These are phyloP conservation scores for Mucor indicus DNA, from an alignment of 371 early-diverging fungal genomes.

Conservation along the genomic window DNA sequence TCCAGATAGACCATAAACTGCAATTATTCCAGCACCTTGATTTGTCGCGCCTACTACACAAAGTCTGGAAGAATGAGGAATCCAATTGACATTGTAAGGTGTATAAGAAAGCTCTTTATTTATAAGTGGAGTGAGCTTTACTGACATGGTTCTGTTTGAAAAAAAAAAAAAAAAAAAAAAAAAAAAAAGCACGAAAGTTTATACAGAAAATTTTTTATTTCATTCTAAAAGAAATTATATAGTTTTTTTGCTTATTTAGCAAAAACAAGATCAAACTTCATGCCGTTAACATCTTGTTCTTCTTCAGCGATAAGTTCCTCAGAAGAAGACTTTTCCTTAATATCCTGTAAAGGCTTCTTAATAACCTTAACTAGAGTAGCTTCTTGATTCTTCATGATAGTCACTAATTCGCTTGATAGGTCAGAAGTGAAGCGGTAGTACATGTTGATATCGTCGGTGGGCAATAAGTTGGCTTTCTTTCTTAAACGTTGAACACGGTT, in stretches of 20 bases:
- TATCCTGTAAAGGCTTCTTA: constrained; percentile 60
- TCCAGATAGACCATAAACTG: constrained; percentile 53
- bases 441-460: constrained; percentile 85
- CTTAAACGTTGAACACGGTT: constrained; percentile 98
- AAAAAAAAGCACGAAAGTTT: too few species aligned
- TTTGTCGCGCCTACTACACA: constrained; percentile 71
- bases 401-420: constrained; percentile 60
- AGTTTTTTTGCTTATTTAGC: constrained; percentile 29
- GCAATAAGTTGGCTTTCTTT: constrained; percentile 86
- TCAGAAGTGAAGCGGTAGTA: constrained; percentile 78
- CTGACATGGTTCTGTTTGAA: too few species aligned
- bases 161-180: constrained; percentile 4
- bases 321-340: constrained; percentile 27
- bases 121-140: too few species aligned
- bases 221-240: too few species aligned
- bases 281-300: constrained; percentile 69
- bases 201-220: too few species aligned
- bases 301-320: constrained; percentile 63
- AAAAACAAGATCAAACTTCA: constrained; percentile 40
- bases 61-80: constrained; percentile 67
- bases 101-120: constrained; percentile 33
- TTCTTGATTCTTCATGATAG: constrained; percentile 68
- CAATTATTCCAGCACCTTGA: constrained; percentile 64
- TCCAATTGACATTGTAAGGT: constrained; percentile 57
- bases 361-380: constrained; percentile 70